Evolutionary conservation across 2,329 filamentous ascomycete species (phyloP).

Genomic region (Aureobasidium namibiae): DNA sequence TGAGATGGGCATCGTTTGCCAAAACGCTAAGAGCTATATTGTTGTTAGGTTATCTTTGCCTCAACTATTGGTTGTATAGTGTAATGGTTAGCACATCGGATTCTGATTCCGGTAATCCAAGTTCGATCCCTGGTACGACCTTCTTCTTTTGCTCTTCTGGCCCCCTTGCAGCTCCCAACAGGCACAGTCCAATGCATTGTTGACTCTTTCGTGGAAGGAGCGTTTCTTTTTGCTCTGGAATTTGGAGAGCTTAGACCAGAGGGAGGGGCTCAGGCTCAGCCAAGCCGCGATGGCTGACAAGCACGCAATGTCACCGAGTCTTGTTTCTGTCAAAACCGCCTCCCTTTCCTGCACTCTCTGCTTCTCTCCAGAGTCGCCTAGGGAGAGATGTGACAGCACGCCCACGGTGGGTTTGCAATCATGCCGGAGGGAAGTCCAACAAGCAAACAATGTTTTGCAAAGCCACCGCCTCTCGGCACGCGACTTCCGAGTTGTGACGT

Average conservation of each 20-base stretch:
- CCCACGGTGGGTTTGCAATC: neutral
- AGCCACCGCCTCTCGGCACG: slow-evolving; percentile 27
- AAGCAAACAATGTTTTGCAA: slow-evolving; percentile 4
- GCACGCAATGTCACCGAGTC: neutral
- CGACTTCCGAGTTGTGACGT: slow-evolving; percentile 6
- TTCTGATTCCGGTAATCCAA: slow-evolving; percentile 14
- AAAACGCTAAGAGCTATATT: no score
- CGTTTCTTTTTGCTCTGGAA: neutral
- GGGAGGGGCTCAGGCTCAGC: no score
- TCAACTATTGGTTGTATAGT: slow-evolving; percentile 13
- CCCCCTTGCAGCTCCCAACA: no score
- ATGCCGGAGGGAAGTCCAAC: neutral
- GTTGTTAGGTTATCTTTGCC: no score
- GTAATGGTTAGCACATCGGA: slow-evolving; percentile 15
- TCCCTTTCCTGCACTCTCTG: neutral
- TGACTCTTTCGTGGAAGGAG: no score
- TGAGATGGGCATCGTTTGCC: no score
- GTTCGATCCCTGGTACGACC: slow-evolving; percentile 15
- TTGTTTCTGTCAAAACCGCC: neutral
- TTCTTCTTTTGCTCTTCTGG: slow-evolving; percentile 2
- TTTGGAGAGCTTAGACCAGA: neutral
- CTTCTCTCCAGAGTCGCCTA: no score
- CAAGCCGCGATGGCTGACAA: neutral
- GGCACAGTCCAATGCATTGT: no score
- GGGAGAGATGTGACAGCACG: neutral